These are phyloP conservation scores for Testicularia cyperi DNA, from an alignment of 1,284 basidiomycete genomes.

Conservation along the genomic window DNA sequence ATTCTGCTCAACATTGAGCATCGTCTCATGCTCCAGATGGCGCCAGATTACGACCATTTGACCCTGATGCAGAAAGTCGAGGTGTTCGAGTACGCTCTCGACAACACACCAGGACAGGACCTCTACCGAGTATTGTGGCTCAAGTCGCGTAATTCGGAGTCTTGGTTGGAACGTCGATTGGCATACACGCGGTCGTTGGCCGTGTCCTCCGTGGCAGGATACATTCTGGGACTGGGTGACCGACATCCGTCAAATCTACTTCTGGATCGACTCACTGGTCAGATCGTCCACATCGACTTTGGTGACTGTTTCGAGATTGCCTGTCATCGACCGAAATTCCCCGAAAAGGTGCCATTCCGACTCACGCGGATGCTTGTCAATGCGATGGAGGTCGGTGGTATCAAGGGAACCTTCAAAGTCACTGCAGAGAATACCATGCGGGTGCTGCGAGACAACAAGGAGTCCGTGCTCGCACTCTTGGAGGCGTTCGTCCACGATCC, in stretches of 20 bases:
- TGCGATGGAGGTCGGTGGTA: slow-evolving; percentile 96
- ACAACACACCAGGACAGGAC: slow-evolving; percentile 98
- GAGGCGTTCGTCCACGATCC: slow-evolving; percentile 75
- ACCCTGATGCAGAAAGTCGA: slow-evolving; percentile 96
- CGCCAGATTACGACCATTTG: slow-evolving; percentile 94
- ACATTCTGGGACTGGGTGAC: slow-evolving; percentile 97
- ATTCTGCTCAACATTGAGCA: slow-evolving; percentile 98
- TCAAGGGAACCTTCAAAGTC: slow-evolving; percentile 93
- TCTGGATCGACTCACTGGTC: slow-evolving; percentile 86
- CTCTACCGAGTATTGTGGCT: slow-evolving; percentile 98
- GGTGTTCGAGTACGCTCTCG: slow-evolving; percentile 97
- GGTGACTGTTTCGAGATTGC: slow-evolving; percentile 64
- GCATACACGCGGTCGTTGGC: slow-evolving; percentile 94
- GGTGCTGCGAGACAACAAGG: slow-evolving; percentile 93
- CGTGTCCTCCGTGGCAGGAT: slow-evolving; percentile 61
- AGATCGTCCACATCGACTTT: slow-evolving; percentile 97
- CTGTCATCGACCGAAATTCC: slow-evolving; percentile 83
- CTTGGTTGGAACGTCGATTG: slow-evolving; percentile 96
- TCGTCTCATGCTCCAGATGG: slow-evolving; percentile 97
- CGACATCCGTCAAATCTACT: slow-evolving; percentile 95
- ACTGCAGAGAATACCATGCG: slow-evolving; percentile 97
- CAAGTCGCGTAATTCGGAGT: slow-evolving; percentile 89
- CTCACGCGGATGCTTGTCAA: slow-evolving; percentile 97
- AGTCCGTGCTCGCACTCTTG: slow-evolving; percentile 94
- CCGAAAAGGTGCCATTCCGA: slow-evolving; percentile 97